Conservation (phyloP, 2,329 filamentous ascomycete species). For the Verticillium isaacii region DNA sequence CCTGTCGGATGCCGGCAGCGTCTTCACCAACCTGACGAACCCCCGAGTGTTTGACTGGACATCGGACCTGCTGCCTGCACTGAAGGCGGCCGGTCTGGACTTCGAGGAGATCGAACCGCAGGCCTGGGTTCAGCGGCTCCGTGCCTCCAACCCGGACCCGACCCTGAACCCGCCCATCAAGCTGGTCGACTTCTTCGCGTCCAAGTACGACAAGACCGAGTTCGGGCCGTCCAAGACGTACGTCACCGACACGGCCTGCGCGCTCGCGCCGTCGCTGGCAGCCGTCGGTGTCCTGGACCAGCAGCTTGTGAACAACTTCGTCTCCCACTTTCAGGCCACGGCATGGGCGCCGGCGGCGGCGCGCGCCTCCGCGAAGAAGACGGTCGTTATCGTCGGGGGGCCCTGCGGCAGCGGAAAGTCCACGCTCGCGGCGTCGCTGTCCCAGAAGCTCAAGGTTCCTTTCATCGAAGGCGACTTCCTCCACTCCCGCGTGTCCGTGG, state of each 20-base stretch:
- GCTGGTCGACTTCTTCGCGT: conserved; percentile 44
- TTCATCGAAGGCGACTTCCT: conserved; percentile 36
- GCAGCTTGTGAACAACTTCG: conserved; percentile 31
- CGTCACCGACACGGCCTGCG: conserved; percentile 29
- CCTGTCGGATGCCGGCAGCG: conserved; percentile 17
- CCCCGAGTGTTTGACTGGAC: conserved; percentile 44
- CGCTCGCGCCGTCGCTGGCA: conserved; percentile 39
- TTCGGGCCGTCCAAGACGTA: conserved; percentile 38
- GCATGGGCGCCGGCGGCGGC: conserved; percentile 30
- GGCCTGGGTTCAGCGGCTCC: conserved; percentile 39
- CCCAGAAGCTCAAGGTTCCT: conserved; percentile 20
- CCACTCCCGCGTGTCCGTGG: conserved; percentile 24
- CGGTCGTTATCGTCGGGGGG: conserved; percentile 28
- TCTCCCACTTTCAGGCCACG: conserved; percentile 25
- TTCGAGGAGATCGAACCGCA: conserved; percentile 37
- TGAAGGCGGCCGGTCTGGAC: conserved; percentile 35
- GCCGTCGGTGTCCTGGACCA: conserved; percentile 26
- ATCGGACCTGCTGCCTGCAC: conserved; percentile 41
- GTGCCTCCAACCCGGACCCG: conserved; percentile 37
- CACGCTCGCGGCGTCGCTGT: conserved; percentile 26
- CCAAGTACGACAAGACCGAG: conserved; percentile 31
- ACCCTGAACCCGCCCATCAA: conserved; percentile 45
- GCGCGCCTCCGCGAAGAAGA: conserved; percentile 24
- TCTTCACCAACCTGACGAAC: conserved; percentile 45
- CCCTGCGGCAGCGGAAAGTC: conserved; percentile 37